A percentile compares a stretch with the other conserved stretches of the same genome.
These are phyloP conservation scores for Clarireedia monteithiana DNA, from an alignment of 2,329 filamentous ascomycete species.

Conservation along the genomic window DNA sequence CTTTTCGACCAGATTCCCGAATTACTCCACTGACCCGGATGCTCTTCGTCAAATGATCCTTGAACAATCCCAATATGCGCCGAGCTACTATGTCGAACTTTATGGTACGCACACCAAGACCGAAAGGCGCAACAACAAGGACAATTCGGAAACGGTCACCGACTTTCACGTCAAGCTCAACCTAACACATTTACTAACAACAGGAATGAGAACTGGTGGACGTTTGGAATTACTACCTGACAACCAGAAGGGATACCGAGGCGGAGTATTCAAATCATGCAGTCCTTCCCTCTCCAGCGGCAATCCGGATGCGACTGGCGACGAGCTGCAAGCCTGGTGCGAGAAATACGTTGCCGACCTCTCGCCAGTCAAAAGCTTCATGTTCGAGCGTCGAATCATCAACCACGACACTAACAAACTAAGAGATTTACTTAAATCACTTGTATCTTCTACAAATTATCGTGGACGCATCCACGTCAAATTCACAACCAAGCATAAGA, in stretches of 20 bases:
- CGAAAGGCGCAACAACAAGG: slow-evolving; percentile 31
- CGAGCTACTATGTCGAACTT: slow-evolving; percentile 24
- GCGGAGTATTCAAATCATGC: slow-evolving; percentile 47
- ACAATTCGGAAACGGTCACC: slow-evolving; percentile 40
- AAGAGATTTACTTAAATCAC: slow-evolving; percentile 22
- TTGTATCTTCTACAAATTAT: slow-evolving; percentile 52
- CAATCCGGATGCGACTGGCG: slow-evolving; percentile 8
- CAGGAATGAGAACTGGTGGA: slow-evolving; percentile 34
- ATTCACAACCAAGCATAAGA: slow-evolving; percentile 50
- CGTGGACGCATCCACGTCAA: slow-evolving; percentile 50
- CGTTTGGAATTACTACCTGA: slow-evolving; percentile 47
- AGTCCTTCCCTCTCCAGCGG: slow-evolving; percentile 37
- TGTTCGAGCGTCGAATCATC: slow-evolving; percentile 42
- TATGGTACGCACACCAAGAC: slow-evolving; percentile 28
- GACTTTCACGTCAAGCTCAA: slow-evolving; percentile 56
- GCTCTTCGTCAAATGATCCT: slow-evolving; percentile 22
- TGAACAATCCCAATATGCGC: slow-evolving; percentile 23
- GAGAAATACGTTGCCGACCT: slow-evolving; percentile 55
- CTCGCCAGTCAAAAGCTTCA: slow-evolving; percentile 49
- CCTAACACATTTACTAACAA: slow-evolving; percentile 49
- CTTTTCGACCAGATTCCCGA: slow-evolving; percentile 23
- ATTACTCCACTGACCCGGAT: slow-evolving; percentile 20
- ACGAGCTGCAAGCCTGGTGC: slow-evolving; percentile 45
- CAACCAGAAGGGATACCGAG: slow-evolving; percentile 55
- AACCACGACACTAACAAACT: slow-evolving; percentile 54